Base-by-base conservation (phyloP, 176 grass and related monocot genomes). In the Chloris gayana region DNA sequence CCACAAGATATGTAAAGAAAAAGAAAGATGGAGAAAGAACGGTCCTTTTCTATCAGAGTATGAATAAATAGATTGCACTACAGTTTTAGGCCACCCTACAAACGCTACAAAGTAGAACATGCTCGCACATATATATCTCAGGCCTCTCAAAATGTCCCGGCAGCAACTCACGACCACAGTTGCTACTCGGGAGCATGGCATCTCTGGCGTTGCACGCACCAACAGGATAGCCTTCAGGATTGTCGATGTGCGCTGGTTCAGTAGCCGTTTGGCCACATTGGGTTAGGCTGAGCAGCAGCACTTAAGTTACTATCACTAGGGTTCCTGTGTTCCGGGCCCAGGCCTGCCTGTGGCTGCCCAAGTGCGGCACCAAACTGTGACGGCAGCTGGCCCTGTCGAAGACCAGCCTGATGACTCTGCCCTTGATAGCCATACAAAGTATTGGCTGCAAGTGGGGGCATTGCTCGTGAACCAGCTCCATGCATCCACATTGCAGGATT, bases 401-500 rank as follows among this genome's bases (percentile, higher is more conserved):
- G 71, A 9, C 73, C 83, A 9, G 68, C 62, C 37, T 91, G 92
- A 60, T 91, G 92, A 61, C 81, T 85, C 74, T 90, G 89, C 59
- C 84, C 86, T 73, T 84, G 92, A 69, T 89, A 91, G 50, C 84
- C 85, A 86, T 94, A 94, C 76, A 89, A 59, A 27, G 73, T 64
- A 77, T 85, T 94, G 17, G 89, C 77, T 33, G 84, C 83, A 82
- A 91, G 86, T 9, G 84, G 80, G 49, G 86, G 90, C 92, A 94
- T 89, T 42, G 81, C 87, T 64, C 87, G 89, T 4, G 89, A 91
- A 35, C 89, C 77, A 76, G 77, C 89, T 58, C 89, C 86, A 49
- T 89, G 92, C 73, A 94, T 81, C 92, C 92, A 94, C 92, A 91
- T 89, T 49, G 86, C 87, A 77, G 86, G 69, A 49, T 85, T 94